These are phyloP conservation scores for Pichia membranifaciens DNA, from an alignment of 805 yeast genomes.

Conservation along the genomic window DNA sequence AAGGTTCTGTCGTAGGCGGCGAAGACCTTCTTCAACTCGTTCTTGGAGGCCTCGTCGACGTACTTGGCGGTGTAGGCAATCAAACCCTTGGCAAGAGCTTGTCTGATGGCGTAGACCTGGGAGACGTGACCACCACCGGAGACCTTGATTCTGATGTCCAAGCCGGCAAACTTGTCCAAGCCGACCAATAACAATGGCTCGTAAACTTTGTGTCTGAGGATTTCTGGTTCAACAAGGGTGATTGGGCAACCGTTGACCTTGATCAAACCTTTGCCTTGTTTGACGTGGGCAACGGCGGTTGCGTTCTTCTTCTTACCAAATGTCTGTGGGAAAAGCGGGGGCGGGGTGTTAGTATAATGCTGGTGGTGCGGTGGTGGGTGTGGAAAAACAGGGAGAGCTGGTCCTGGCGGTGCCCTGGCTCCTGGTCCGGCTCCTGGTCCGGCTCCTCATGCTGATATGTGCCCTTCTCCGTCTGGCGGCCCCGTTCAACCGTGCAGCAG, in stretches of 20 bases:
- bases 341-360: constrained; percentile 11
- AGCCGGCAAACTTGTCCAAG: constrained; percentile 95
- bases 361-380: too few relatives aligned
- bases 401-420: too few relatives aligned
- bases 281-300: constrained; percentile 99
- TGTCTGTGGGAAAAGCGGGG: constrained; percentile 52
- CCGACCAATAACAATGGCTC: constrained; percentile 98
- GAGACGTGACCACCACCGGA: constrained; percentile 99
- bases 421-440: too few relatives aligned
- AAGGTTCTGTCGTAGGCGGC: constrained; percentile 98
- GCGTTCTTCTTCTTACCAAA: constrained; percentile 99
- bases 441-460: too few relatives aligned
- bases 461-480: too few relatives aligned
- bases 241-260: constrained; percentile 99
- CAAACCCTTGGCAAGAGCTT: constrained; percentile 99
- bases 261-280: constrained; percentile 98
- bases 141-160: constrained; percentile 98
- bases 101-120: constrained; percentile 99
- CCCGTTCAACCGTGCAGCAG: too few relatives aligned
- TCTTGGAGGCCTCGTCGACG: constrained; percentile 99
- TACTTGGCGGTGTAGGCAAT: constrained; percentile 99
- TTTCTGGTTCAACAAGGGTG: constrained; percentile 98
- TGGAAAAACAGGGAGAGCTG: too few relatives aligned
- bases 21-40: constrained; percentile 98
- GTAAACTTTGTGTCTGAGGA: constrained; percentile 98